Evolutionary conservation across 305 asterid genomes (phyloP).

Genomic region (Fraxinus angustifolia): DNA sequence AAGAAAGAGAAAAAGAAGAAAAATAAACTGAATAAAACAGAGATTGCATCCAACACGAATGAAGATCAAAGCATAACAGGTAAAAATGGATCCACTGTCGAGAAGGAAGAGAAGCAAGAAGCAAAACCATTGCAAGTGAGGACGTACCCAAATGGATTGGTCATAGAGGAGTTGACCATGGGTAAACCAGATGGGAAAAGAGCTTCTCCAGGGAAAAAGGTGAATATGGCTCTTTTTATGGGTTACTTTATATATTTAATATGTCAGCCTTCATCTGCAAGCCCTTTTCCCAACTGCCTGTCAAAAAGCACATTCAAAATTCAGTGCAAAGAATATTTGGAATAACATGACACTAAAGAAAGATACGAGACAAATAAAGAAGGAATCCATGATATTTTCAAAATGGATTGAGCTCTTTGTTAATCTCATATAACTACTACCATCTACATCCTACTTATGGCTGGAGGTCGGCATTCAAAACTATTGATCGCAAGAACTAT

Average conservation of each 20-base stretch:
- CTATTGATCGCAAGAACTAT: not conserved
- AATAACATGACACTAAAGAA: not conserved
- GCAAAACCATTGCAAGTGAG: slow-evolving; percentile 58
- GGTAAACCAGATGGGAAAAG: slow-evolving; percentile 86
- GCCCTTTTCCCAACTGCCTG: not conserved
- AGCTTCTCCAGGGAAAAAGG: slow-evolving; percentile 84
- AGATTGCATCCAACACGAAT: slow-evolving; percentile 30
- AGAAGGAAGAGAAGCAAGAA: slow-evolving; percentile 44
- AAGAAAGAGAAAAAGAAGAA: slow-evolving; percentile 59
- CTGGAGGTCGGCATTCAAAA: not conserved
- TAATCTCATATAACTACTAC: not conserved
- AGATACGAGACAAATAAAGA: not conserved
- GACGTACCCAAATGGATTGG: slow-evolving; percentile 77
- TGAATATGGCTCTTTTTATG: slow-evolving; percentile 16
- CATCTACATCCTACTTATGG: not conserved
- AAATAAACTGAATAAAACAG: slow-evolving; percentile 47
- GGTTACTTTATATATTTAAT: not conserved
- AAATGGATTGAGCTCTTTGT: not conserved
- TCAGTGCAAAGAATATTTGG: not conserved
- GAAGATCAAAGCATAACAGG: slow-evolving; percentile 32
- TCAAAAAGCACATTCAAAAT: not conserved
- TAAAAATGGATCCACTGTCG: slow-evolving; percentile 27
- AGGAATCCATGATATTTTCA: not conserved
- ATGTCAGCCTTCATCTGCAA: not conserved
- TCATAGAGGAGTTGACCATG: slow-evolving; percentile 79